Conservation (phyloP, 805 yeast species). For the Cyberlindnera saturnus region DNA sequence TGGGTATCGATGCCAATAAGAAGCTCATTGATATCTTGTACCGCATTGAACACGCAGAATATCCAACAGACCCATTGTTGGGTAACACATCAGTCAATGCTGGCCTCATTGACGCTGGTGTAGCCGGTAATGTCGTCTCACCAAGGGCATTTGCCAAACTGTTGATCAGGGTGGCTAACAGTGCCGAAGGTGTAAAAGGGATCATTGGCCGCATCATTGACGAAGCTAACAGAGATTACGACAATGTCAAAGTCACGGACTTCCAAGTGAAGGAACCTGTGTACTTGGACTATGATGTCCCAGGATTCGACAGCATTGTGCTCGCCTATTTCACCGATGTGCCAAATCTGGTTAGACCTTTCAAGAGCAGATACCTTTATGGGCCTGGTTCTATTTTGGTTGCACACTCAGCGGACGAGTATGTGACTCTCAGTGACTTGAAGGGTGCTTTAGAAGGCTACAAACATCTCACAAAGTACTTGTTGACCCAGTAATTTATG, state of each 20-base stretch:
- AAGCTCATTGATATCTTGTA: constrained; percentile 46
- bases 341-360: constrained; percentile 31
- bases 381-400: constrained; percentile 63
- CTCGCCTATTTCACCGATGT: constrained; percentile 50
- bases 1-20: constrained; percentile 58
- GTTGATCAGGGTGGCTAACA: constrained; percentile 49
- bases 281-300: constrained; percentile 45
- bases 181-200: constrained; percentile 31
- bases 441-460: constrained; percentile 47
- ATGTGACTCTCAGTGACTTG: constrained; percentile 41
- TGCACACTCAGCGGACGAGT: constrained; percentile 57
- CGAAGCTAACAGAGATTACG: constrained; percentile 23
- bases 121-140: constrained; percentile 63
- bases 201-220: constrained; percentile 25
- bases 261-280: constrained; percentile 29
- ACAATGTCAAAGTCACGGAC: constrained; percentile 17
- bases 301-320: constrained; percentile 53
- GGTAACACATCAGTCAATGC: constrained; percentile 60
- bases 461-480: constrained; percentile 24
- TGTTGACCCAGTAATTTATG: constrained; percentile 7
- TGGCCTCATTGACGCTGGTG: constrained; percentile 54
- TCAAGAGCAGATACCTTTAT: constrained; percentile 41
- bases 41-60: constrained; percentile 35
- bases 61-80: constrained; percentile 46
- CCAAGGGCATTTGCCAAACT: constrained; percentile 46